A percentile compares a stretch with the other conserved stretches of the same genome.
These are phyloP conservation scores for Allantophomopsis cytisporea DNA, from an alignment of 2,329 filamentous ascomycete genomes.

Conservation along the genomic window DNA sequence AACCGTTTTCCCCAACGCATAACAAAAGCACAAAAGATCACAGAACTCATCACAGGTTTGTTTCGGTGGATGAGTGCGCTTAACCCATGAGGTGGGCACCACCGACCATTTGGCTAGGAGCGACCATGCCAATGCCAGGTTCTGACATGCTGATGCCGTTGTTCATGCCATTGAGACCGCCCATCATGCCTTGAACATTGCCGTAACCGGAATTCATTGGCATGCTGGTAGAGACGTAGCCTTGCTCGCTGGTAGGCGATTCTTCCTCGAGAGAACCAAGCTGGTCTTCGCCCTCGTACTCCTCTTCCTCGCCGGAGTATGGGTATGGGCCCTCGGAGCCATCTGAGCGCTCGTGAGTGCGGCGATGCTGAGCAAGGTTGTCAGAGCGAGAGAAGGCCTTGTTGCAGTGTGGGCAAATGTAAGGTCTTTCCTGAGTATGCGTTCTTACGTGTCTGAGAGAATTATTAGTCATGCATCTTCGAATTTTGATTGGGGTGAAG, in stretches of 20 bases:
- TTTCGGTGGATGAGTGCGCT: too few relatives aligned
- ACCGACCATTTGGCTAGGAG: constrained; percentile 21
- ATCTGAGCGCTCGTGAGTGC: constrained; percentile 72
- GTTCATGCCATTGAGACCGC: constrained; percentile 10
- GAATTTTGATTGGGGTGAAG: constrained; percentile 20
- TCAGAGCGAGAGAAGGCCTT: constrained; percentile 98
- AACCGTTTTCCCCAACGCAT: neutral
- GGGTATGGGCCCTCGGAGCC: constrained; percentile 47
- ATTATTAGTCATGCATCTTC: constrained; percentile 30
- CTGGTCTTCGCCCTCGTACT: constrained; percentile 70
- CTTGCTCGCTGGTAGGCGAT: constrained; percentile 57
- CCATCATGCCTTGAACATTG: constrained; percentile 8
- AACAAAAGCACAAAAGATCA: neutral
- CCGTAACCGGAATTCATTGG: constrained; percentile 4
- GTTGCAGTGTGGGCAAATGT: constrained; percentile 94
- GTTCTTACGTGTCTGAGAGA: constrained; percentile 85
- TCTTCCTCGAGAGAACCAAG: constrained; percentile 69
- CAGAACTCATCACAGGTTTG: too few relatives aligned
- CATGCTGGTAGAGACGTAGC: constrained; percentile 33
- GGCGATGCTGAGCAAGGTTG: constrained; percentile 83
- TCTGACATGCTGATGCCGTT: constrained; percentile 6
- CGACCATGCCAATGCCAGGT: constrained; percentile 16
- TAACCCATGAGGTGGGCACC: neutral
- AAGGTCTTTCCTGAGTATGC: constrained; percentile 97
- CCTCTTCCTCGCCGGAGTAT: constrained; percentile 63